These are phyloP conservation scores for Ustilago cynodontis DNA, from an alignment of 1,284 basidiomycete genomes.

Conservation along the genomic window DNA sequence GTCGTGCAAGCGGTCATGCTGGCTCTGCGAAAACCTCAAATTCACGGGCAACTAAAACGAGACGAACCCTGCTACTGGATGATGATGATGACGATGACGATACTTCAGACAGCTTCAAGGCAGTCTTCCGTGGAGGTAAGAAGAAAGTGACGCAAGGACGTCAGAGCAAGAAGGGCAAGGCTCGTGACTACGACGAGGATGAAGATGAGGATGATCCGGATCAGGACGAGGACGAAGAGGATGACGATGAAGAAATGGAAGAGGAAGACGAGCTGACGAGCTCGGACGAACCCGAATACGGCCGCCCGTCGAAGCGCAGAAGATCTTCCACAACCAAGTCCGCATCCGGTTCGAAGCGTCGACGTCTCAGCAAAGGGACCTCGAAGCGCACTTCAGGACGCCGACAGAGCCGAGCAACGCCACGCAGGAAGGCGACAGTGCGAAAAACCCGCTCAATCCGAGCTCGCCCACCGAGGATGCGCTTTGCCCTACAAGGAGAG, in stretches of 20 bases:
- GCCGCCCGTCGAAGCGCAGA: slow-evolving; percentile 13
- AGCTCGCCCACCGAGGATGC: slow-evolving; percentile 21
- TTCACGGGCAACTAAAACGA: background rate
- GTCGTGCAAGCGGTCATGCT: background rate
- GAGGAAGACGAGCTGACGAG: slow-evolving; percentile 30
- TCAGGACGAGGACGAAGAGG: slow-evolving; percentile 5
- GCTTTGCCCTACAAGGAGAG: slow-evolving; percentile 36
- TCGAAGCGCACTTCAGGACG: background rate
- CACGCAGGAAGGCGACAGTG: slow-evolving; percentile 12
- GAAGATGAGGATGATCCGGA: slow-evolving; percentile 15
- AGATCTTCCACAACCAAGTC: slow-evolving; percentile 7
- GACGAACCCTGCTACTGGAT: slow-evolving; percentile 3
- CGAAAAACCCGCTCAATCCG: slow-evolving; percentile 4
- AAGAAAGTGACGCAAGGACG: background rate
- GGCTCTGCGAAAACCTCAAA: background rate
- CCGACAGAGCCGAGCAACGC: slow-evolving; percentile 2
- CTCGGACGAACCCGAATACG: slow-evolving; percentile 23
- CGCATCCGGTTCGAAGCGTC: slow-evolving; percentile 16
- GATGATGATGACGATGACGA: slow-evolving; percentile 23
- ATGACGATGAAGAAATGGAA: slow-evolving; percentile 16
- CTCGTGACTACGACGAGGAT: slow-evolving; percentile 4
- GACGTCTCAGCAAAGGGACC: slow-evolving; percentile 5
- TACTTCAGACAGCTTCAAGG: slow-evolving; percentile 8
- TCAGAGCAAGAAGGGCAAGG: background rate
- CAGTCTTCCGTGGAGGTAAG: background rate